Evolutionary conservation across 2,329 filamentous ascomycete genomes (phyloP), one percentile per base, ranked within the genome.

Genomic region (Penicillium sumatraense): DNA sequence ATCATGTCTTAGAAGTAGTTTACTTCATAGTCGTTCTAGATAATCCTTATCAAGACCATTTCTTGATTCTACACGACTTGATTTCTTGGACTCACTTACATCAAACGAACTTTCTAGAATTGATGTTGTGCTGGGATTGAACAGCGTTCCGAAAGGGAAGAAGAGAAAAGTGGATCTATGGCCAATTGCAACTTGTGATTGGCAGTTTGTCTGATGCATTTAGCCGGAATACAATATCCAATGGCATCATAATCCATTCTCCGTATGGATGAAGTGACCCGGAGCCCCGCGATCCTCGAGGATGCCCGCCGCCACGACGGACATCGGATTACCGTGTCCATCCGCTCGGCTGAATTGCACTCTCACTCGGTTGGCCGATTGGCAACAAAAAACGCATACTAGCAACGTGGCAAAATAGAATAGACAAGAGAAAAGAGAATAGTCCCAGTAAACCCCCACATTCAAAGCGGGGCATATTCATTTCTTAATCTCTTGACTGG

Each of bases 161-260:
- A n/a, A 40, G 10, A 21, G 20, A 41, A n/a, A 41, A 21, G 23
- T 20, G 38, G 24, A 23, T 8, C 13, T 8, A 3, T 2, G 21
- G 10, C 21, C 20, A 42, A 42, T 24, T 42, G 3, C 6, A 8
- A 5, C 20, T 26, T 5, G 14, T 29, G 23, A 44, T 44, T 44
- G 40, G 40, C 3, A 3, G 23, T 11, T 16, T 16, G 9, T 18
- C 13, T 20, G 23, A 27, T 51, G 44, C 24, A 53, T 53, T 59
- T 59, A 59, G 53, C 57, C 57, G 51, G 48, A 29, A 54, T 44
- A 13, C 14, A 42, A n/a, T 38, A 5, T 13, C 20, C 23, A 14
- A 42, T 44, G 40, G 40, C 23, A 44, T 44, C 40, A 42, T 42
- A 13, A 2, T 27, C n/a, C n/a, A n/a, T n/a, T n/a, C n/a, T n/a